Percentiles rank a stretch among this genome's conserved stretches.
Evolutionary conservation across 192 early-diverging fungal genomes (phyloP).

Genomic region (Chytriomyces sp.): DNA sequence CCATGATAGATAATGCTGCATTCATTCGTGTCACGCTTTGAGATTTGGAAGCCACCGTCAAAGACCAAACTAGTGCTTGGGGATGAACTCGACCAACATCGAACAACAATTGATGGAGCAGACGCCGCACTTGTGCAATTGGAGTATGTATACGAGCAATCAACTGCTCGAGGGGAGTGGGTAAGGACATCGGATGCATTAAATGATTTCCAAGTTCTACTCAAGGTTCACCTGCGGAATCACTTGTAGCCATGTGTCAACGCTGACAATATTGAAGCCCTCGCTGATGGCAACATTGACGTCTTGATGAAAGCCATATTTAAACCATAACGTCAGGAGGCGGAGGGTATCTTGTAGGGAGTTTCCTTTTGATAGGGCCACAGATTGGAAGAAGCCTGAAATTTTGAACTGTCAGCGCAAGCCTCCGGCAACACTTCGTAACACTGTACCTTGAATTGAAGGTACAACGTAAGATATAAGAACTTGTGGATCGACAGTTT

Average conservation of each 20-base stretch:
- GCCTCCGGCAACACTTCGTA: neutral
- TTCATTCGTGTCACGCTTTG: conserved; percentile 72
- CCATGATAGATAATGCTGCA: conserved; percentile 84
- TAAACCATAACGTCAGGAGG: conserved; percentile 92
- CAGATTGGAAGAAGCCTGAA: conserved; percentile 89
- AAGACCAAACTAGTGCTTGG: conserved; percentile 95
- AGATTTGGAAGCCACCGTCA: conserved; percentile 94
- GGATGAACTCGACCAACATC: conserved; percentile 94
- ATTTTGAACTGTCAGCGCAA: no score
- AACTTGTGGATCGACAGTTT: conserved; percentile 49
- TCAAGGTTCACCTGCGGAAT: conserved; percentile 79
- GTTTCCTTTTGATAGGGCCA: conserved; percentile 81
- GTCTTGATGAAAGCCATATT: conserved; percentile 85
- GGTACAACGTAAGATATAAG: conserved; percentile 76
- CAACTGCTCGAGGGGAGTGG: conserved; percentile 43
- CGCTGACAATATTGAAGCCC: conserved; percentile 80
- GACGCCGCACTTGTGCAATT: conserved; percentile 69
- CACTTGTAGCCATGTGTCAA: conserved; percentile 96
- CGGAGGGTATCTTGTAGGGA: conserved; percentile 94
- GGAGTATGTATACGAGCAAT: conserved; percentile 91
- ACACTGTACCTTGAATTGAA: conserved; percentile 76
- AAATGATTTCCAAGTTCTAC: neutral
- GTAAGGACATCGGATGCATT: conserved; percentile 21
- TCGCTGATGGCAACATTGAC: conserved; percentile 81
- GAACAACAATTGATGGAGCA: conserved; percentile 86